A percentile compares a stretch with the other conserved stretches of the same genome.
Evolutionary conservation across 176 grass and related monocot species (phyloP).

Genomic region (Juncus inflexus): DNA sequence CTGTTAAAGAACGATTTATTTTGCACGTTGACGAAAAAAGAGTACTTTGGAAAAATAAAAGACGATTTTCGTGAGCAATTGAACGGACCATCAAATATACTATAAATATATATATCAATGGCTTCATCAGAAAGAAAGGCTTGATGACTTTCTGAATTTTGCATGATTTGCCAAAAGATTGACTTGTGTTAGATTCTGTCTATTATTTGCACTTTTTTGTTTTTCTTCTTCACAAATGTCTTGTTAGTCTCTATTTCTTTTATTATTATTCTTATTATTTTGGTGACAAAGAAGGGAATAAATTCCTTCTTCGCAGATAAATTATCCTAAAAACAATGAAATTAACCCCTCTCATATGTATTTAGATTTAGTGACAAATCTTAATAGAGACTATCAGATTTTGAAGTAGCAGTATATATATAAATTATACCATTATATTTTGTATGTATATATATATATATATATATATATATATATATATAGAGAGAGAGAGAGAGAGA

Average conservation of each 20-base stretch:
- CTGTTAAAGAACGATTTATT: not conserved
- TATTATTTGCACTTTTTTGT: not conserved
- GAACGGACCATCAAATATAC: not conserved
- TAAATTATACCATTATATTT: too few species aligned
- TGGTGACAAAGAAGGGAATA: slow-evolving; percentile 5
- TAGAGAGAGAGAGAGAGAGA: too few species aligned
- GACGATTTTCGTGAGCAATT: not conserved
- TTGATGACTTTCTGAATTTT: slow-evolving; percentile 4
- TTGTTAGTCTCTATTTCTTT: not conserved
- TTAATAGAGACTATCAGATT: too few species aligned
- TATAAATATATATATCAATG: not conserved
- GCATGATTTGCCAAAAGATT: slow-evolving; percentile 14
- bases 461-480: too few species aligned
- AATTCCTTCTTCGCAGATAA: not conserved
- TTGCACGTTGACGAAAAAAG: not conserved
- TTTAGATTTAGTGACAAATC: too few species aligned
- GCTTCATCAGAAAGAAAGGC: slow-evolving; percentile 8
- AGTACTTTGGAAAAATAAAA: not conserved
- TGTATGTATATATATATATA: too few species aligned
- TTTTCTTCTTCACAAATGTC: not conserved
- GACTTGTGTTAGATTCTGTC: slow-evolving; percentile 10
- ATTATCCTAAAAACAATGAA: too few species aligned
- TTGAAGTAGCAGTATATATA: too few species aligned
- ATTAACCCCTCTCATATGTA: too few species aligned
- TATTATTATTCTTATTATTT: slow-evolving; percentile 4